Evolutionary conservation across 1,284 basidiomycete species (phyloP), one percentile per base, ranked within the genome.

Genomic region (Exobasidium rhododendri): DNA sequence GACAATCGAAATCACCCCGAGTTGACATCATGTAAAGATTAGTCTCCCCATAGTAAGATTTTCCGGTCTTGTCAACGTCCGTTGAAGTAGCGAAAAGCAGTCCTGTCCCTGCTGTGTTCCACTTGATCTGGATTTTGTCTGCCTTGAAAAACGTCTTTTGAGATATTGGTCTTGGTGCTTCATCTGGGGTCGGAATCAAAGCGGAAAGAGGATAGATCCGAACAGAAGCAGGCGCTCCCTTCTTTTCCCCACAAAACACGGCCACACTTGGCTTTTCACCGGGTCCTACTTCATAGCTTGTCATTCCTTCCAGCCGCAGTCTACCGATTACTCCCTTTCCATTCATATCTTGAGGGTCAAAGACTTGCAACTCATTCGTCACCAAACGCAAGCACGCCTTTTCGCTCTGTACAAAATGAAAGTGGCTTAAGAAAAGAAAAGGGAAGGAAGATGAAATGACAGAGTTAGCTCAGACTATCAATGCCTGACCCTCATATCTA

Each of bases 41-140:
- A 7, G 93, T 96, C 83, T 97, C 94, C 63, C 94, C 96, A 71
- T 97, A 98, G 82, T 98, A 98, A 74, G 89, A 94, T 85, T 92
- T 97, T 81, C 94, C 94, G 32, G 91, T 90, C 80, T 91, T 91
- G 81, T 98, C 94, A 62, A 97, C 93, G 72, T 98, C 96, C 5
- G 92, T 94, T 72, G 94, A 91, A 0, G 94, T 94, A 50, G 97
- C 82, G 67, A 97, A 85, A 60, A 98, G 84, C 14, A 78, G 80
- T 65, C 82, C 83, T 3, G 83, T 83, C 26, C 94, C 94, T 28
- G 93, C 86, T 17, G 86, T 86, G 81, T 97, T 97, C 94, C 94
- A 97, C 82, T 97, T 97, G 82, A 98, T 89, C 74, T 87, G 86
- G 11, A 91, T 86, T 67, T 91, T 89, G 83, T 97, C 94, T 1